Evolutionary conservation across 176 grass and related monocot genomes (phyloP).

Genomic region (Oryza brachyantha): DNA sequence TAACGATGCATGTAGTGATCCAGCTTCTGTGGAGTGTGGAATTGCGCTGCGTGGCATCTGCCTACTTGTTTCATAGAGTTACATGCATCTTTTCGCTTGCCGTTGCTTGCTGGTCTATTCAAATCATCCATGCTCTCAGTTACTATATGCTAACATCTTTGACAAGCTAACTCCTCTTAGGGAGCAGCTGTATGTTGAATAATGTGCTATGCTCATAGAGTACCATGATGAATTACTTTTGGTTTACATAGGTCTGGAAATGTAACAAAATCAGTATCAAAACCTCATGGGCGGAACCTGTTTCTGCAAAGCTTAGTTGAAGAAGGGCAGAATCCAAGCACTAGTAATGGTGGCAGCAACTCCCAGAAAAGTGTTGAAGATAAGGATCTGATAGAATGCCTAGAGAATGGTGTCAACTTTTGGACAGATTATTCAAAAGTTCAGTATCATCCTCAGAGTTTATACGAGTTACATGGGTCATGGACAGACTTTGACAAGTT

Average conservation of each 20-base stretch:
- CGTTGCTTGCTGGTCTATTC: not conserved
- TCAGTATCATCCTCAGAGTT: conserved; percentile 82
- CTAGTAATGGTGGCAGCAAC: conserved; percentile 20
- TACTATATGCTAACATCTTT: not conserved
- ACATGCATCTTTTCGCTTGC: not conserved
- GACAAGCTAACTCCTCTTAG: not conserved
- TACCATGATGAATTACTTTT: conserved; percentile 16
- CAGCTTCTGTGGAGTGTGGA: not conserved
- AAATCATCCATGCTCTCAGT: not conserved
- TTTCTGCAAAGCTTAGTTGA: conserved; percentile 91
- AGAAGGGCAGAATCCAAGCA: conserved; percentile 47
- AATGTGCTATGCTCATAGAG: not conserved
- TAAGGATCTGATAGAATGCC: conserved; percentile 61
- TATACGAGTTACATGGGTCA: conserved; percentile 75
- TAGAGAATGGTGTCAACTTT: conserved; percentile 68
- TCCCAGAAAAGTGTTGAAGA: conserved; percentile 46
- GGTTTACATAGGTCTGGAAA: conserved; percentile 65
- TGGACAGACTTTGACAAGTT: conserved; percentile 93
- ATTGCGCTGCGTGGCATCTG: not conserved
- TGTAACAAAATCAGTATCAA: conserved; percentile 58
- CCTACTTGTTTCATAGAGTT: not conserved
- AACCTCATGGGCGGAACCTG: conserved; percentile 63
- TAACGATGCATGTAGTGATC: not conserved
- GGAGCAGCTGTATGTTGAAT: not conserved
- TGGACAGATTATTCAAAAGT: conserved; percentile 98